Base-by-base conservation (phyloP, 345 rosid genomes). In the Hibiscus mutabilis region DNA sequence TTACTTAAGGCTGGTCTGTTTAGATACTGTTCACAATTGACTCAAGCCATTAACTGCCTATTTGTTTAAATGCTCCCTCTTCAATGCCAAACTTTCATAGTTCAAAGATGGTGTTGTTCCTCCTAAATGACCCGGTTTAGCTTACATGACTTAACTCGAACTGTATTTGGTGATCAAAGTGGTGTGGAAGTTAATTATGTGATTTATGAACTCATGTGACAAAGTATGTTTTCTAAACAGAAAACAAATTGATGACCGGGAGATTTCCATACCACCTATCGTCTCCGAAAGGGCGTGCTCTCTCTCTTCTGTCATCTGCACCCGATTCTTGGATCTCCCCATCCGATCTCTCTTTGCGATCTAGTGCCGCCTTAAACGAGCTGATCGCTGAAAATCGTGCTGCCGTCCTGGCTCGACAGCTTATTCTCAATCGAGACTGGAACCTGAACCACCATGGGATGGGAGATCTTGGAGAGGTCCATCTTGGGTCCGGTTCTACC, bases 241-340 rank as follows among this genome's bases (percentile, higher is more conserved):
- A 56, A 24, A 75, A 61, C 12, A 74, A 69, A 56, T 35, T 60
- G 68, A 76, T 72, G 74, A 55, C 24, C 2, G 84, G 69, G 62
- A 47, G 78, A 74, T 71, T 75, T 40, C 61, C 77, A 21, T 73
- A 40, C 73, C 16, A 37, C 69, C 6, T 79, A 11, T 22, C 77
- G 60, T 68, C 64, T 18, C 53, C 73, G 49, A 49, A 76, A 52
- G 86, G 79, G 44, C 58, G 80, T 85, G 91, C 86, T 87, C 83
- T 77, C 89, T 87, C 91, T 87, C 91, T 87, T 87, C 89, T 87
- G 91, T 87, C 91, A 87, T 75, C 82, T 0, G 65, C 60, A 59
- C 58, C 76, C 15, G 80, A 77, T 21, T 62, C 79, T 5, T 82
- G 80, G 84, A 56, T 74, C 67, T 80, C 79, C 42, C 76, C 86